Evolutionary conservation across 345 rosid genomes (phyloP).

Genomic region (Rhodamnia argentea): DNA sequence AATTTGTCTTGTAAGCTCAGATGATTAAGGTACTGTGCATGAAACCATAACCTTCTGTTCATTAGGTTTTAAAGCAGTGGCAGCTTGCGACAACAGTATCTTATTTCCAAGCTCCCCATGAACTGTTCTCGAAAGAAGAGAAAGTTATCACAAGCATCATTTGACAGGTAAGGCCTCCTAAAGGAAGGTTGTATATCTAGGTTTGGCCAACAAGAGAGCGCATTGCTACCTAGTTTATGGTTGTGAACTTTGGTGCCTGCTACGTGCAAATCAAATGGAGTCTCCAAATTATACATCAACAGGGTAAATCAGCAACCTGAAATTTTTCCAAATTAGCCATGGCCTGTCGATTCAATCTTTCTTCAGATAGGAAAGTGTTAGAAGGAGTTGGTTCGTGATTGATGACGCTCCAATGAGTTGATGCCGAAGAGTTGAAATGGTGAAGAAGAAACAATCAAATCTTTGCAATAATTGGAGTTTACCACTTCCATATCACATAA

Average conservation of each 20-base stretch:
- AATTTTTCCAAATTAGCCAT: too few species aligned
- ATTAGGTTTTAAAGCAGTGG: background rate
- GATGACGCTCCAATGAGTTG: background rate
- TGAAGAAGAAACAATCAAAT: background rate
- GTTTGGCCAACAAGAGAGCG: background rate
- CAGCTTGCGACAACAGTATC: background rate
- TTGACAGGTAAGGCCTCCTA: background rate
- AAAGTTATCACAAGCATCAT: background rate
- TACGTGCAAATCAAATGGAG: background rate
- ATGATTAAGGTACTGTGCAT: background rate
- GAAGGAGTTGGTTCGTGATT: background rate
- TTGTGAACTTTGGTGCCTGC: background rate
- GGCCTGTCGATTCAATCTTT: background rate
- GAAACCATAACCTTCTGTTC: background rate
- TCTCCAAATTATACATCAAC: background rate
- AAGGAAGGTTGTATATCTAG: background rate
- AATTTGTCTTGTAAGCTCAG: background rate
- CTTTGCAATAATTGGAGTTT: background rate
- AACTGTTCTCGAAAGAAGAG: background rate
- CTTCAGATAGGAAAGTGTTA: background rate
- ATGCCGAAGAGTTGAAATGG: background rate
- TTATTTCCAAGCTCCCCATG: background rate
- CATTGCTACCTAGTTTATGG: background rate
- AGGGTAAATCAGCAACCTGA: background rate
- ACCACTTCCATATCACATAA: background rate